Evolutionary conservation across 345 rosid genomes (phyloP), one percentile per base, ranked within the genome.

Genomic region (Salix arbutifolia): DNA sequence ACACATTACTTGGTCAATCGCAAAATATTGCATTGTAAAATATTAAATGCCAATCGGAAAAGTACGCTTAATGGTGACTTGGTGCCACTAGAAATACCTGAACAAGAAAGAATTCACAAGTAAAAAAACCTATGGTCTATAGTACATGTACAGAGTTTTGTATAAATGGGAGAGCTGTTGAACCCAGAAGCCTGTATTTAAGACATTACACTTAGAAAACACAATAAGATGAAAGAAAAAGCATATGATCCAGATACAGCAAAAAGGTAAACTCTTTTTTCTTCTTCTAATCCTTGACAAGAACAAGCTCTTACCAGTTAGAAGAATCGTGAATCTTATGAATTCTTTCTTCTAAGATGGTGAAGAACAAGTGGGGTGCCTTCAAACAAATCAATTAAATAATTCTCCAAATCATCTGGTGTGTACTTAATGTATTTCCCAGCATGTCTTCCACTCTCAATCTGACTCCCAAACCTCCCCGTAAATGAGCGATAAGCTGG

Each of bases 391-490:
- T 93, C 93, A 70, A 83, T 82, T 71, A 93, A 79, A 83, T 87
- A 90, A 82, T 85, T 83, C 89, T 96, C 99, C 71, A 96, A 83
- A 76, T 96, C 99, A 23, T 96, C 99, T 25, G 98, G 92, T 30
- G 94, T 83, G 85, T 92, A 96, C 88, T 96, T 96, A 38, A 93
- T 92, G 83, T 96, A 96, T 79, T 93, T 96, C 56, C 96, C 98
- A 37, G 93, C 84, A 87, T 92, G 88, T 84, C 90, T 91, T 79
- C 96, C 94, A 53, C 91, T 81, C 84, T 96, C 97, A 21, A 93
- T 86, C 76, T 91, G 98, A 84, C 86, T 75, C 73, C 89, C 88
- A 80, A 89, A 93, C 91, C 98, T 88, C 64, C 97, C 99, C 73
- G 83, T 67, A 84, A 96, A 96, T 61, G 97, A 88, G 30, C 99